Percentiles rank a stretch among this genome's conserved stretches.
phyloP scores from a whole-genome alignment of 805 yeast genomes.

The Blastobotrys chiropterorum region DNA sequence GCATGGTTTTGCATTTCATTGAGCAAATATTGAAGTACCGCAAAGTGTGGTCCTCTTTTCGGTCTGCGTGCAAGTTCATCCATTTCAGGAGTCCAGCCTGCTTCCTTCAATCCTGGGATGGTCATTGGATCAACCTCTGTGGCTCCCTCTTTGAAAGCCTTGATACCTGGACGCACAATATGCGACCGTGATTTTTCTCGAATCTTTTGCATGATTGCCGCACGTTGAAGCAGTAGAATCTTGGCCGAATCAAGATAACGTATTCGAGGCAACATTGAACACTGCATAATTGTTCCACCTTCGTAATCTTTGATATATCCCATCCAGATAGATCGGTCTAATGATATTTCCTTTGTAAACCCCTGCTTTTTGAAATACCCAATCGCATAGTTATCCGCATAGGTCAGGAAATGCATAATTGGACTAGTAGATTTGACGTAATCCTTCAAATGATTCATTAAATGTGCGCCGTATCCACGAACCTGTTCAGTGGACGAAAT shows the following conservation, averaged over 20 bases:
- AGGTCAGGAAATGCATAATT: constrained; percentile 80
- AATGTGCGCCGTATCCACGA: constrained; percentile 96
- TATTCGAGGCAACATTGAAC: constrained; percentile 83
- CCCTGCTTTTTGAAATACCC: constrained; percentile 99
- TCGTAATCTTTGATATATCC: constrained; percentile 98
- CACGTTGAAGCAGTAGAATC: constrained; percentile 79
- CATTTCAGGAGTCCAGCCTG: constrained; percentile 99
- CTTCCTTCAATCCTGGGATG: constrained; percentile 87
- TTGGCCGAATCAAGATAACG: constrained; percentile 86
- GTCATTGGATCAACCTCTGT: constrained; percentile 60
- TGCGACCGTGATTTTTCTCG: constrained; percentile 73
- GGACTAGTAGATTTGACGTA: constrained; percentile 85
- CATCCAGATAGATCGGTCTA: constrained; percentile 88
- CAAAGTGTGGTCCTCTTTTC: constrained; percentile 89
- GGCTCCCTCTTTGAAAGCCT: constrained; percentile 49
- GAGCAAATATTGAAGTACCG: constrained; percentile 81
- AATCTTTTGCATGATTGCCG: constrained; percentile 82
- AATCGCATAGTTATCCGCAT: constrained; percentile 98
- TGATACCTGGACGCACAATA: constrained; percentile 74
- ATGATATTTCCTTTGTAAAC: constrained; percentile 86
- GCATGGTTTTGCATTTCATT: constrained; percentile 91
- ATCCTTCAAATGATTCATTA: constrained; percentile 96
- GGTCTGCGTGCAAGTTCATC: constrained; percentile 94
- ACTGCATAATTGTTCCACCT: constrained; percentile 98
- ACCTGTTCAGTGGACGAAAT: constrained; percentile 97